phyloP scores from a whole-genome alignment of 2,329 filamentous ascomycete genomes.

The Ophiostoma piceae region DNA sequence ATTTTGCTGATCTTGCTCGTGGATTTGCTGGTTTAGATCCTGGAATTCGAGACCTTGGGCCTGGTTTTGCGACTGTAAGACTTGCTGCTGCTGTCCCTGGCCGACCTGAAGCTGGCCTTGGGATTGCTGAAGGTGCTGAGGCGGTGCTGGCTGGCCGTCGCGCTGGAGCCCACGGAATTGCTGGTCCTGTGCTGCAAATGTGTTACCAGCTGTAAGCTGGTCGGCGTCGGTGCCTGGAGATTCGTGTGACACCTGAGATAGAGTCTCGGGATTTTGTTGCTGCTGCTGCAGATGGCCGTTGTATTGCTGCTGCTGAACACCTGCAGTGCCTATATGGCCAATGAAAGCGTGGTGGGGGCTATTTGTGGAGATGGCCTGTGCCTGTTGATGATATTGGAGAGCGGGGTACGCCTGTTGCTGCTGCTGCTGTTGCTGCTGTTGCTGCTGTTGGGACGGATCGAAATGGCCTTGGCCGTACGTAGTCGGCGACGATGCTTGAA shows the following conservation, averaged over 20 bases:
- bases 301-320: slow-evolving; percentile 30
- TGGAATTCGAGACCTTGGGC: not conserved
- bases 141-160: not conserved
- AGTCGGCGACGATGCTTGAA: slow-evolving; percentile 37
- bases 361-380: slow-evolving; percentile 28
- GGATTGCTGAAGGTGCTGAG: slow-evolving; percentile 27
- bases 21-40: slow-evolving; percentile 11
- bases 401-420: slow-evolving; percentile 31
- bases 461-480: slow-evolving; percentile 36
- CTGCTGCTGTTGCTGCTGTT: slow-evolving; percentile 34
- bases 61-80: slow-evolving; percentile 27
- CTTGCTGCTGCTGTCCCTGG: slow-evolving; percentile 31
- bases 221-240: slow-evolving; percentile 51
- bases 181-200: slow-evolving; percentile 37
- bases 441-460: slow-evolving; percentile 34
- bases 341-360: slow-evolving; percentile 35
- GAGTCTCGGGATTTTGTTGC: slow-evolving; percentile 52
- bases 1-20: slow-evolving; percentile 25
- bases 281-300: slow-evolving; percentile 28
- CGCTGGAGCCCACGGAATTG: slow-evolving; percentile 26
- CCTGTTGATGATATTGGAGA: slow-evolving; percentile 25
- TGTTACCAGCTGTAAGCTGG: slow-evolving; percentile 32
- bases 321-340: slow-evolving; percentile 32
- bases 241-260: slow-evolving; percentile 59
- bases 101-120: slow-evolving; percentile 35